Conservation (phyloP, 208 protist genomes). For the Trichomonas tenax region DNA sequence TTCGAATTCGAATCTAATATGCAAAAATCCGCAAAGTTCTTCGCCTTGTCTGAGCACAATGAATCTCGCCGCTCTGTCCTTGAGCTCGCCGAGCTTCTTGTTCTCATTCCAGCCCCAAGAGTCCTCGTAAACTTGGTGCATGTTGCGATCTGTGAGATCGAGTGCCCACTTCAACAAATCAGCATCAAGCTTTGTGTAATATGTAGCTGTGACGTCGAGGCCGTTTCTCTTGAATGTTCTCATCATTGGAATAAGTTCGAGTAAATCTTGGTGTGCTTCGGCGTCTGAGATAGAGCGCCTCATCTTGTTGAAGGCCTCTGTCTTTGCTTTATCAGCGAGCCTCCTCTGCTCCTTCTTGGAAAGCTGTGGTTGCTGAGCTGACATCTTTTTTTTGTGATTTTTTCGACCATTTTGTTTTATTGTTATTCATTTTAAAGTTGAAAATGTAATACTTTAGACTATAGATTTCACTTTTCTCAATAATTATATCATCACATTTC, state of each 20-base stretch:
- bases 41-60: neutral
- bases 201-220: neutral
- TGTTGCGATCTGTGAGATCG: neutral
- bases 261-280: neutral
- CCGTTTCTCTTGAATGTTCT: neutral
- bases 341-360: neutral
- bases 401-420: too few relatives aligned
- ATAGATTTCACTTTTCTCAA: too few relatives aligned
- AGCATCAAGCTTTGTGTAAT: neutral
- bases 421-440: too few relatives aligned
- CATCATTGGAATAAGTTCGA: neutral
- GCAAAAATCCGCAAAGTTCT: neutral
- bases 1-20: conserved; percentile 1
- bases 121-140: neutral
- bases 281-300: neutral
- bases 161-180: neutral
- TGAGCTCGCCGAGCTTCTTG: neutral
- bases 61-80: neutral
- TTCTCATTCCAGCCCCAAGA: neutral
- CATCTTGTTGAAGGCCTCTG: neutral
- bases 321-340: neutral
- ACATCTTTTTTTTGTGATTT: too few relatives aligned
- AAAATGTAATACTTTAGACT: too few relatives aligned
- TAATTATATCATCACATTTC: too few relatives aligned
- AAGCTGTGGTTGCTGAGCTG: too few relatives aligned